Conservation (phyloP, 164 flowering plant species). For the Paratinospora sagittata region DNA sequence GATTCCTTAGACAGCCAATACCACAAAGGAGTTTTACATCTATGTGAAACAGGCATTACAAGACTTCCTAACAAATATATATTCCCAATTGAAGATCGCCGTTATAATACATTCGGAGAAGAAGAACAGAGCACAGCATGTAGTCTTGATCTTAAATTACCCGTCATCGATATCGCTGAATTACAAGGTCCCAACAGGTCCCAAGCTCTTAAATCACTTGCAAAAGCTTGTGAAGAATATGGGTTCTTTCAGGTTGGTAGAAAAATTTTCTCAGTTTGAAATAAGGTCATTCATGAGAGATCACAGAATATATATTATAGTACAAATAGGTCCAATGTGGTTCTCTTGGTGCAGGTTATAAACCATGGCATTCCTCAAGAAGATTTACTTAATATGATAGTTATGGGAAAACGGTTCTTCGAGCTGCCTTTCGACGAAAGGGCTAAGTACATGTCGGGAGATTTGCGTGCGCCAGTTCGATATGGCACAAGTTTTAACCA, state of each 20-base stretch:
- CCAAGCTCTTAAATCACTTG: constrained; percentile 43
- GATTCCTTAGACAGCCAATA: constrained; percentile 24
- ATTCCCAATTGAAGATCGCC: constrained; percentile 59
- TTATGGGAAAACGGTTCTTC: constrained; percentile 51
- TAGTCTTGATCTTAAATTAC: constrained; percentile 40
- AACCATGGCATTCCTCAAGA: constrained; percentile 63
- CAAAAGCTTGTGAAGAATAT: constrained; percentile 65
- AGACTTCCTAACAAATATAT: constrained; percentile 75
- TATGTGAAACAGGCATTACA: constrained; percentile 49
- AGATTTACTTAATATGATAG: constrained; percentile 37
- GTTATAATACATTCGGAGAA: neutral
- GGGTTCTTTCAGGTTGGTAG: constrained; percentile 74
- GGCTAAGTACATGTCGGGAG: constrained; percentile 57
- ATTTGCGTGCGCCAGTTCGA: constrained; percentile 58
- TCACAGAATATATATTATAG: neutral
- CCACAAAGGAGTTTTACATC: constrained; percentile 71
- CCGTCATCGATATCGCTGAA: constrained; percentile 64
- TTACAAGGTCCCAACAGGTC: constrained; percentile 48
- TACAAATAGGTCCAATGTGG: neutral
- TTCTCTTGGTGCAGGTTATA: constrained; percentile 43
- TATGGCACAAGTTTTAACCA: constrained; percentile 91
- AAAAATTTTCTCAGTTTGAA: neutral
- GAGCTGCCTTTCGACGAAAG: constrained; percentile 71
- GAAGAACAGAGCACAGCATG: neutral
- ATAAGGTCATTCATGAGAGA: neutral